Percentiles rank a stretch among this genome's conserved stretches.
phyloP scores from a whole-genome alignment of 2,329 filamentous ascomycete genomes.

The Tricladium varicosporioides region DNA sequence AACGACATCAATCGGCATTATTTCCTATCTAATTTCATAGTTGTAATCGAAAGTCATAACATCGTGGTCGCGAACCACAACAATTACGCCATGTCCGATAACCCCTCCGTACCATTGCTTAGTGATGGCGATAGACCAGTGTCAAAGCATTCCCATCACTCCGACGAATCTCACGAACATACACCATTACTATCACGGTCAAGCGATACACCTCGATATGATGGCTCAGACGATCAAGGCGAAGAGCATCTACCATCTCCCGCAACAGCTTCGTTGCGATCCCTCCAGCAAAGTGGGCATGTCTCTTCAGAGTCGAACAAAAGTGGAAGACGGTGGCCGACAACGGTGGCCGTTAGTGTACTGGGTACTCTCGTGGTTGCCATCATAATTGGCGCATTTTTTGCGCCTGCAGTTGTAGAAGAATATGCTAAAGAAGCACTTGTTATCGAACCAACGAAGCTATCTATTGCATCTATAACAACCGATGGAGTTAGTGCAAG shows the following conservation, averaged over 20 bases:
- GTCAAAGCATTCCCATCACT: conserved; percentile 25
- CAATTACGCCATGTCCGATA: conserved; percentile 29
- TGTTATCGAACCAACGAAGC: conserved; percentile 76
- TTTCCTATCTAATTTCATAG: conserved; percentile 7
- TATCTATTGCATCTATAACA: conserved; percentile 86
- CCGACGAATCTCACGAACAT: conserved; percentile 29
- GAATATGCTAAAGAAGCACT: conserved; percentile 83
- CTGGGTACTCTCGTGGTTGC: conserved; percentile 61
- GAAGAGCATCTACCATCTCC: conserved; percentile 29
- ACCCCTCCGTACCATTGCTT: conserved; percentile 30
- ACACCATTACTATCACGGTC: conserved; percentile 35
- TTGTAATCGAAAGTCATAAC: conserved; percentile 10
- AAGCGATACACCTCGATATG: conserved; percentile 30
- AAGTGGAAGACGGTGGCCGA: conserved; percentile 65
- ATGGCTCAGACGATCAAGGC: conserved; percentile 27
- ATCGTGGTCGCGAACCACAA: conserved; percentile 2
- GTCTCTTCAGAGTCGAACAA: conserved; percentile 33
- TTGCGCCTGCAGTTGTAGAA: conserved; percentile 76
- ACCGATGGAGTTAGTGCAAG: conserved; percentile 73
- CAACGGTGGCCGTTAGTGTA: conserved; percentile 67
- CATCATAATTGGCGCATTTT: conserved; percentile 77
- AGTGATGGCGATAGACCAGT: conserved; percentile 20
- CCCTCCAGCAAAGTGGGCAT: conserved; percentile 33
- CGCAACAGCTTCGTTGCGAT: conserved; percentile 36
- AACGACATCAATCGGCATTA: conserved; percentile 2